Evolutionary conservation across 1,284 basidiomycete species (phyloP).

Genomic region (Sphagnurus paluster): DNA sequence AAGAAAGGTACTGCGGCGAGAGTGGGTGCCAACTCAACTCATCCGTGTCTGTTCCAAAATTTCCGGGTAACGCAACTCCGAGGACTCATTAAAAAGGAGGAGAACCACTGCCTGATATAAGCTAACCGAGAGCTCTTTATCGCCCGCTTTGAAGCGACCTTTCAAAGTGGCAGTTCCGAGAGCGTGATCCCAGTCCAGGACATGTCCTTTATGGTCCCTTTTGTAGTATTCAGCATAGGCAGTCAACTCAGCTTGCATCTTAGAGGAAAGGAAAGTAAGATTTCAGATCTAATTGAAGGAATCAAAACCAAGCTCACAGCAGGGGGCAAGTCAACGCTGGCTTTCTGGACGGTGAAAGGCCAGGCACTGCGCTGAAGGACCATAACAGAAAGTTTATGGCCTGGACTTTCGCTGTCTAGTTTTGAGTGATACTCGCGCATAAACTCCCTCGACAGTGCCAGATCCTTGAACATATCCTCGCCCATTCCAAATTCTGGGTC

Average conservation of each 20-base stretch:
- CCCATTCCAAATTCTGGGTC: constrained; percentile 88
- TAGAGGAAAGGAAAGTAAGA: constrained; percentile 2
- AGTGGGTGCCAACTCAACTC: constrained; percentile 43
- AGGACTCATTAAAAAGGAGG: constrained; percentile 84
- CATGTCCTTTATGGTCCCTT: constrained; percentile 69
- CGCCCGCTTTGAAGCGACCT: constrained; percentile 66
- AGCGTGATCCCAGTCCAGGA: constrained; percentile 81
- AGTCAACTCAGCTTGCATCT: constrained; percentile 74
- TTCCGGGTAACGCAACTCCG: constrained; percentile 63
- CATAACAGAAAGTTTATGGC: constrained; percentile 59
- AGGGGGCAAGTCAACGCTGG: constrained; percentile 51
- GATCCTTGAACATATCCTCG: constrained; percentile 89
- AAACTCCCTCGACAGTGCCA: constrained; percentile 71
- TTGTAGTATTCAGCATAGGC: constrained; percentile 74
- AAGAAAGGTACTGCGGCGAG: background rate
- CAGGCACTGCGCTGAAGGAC: constrained; percentile 76
- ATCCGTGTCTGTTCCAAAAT: constrained; percentile 76
- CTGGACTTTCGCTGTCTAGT: constrained; percentile 29
- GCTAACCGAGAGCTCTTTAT: constrained; percentile 90
- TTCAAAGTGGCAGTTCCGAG: constrained; percentile 77
- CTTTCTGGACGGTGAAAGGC: constrained; percentile 63
- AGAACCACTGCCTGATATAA: constrained; percentile 88
- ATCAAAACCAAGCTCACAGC: constrained; percentile 38
- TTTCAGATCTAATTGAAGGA: background rate
- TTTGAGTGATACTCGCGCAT: constrained; percentile 58